These are phyloP conservation scores for Microsporum canis DNA, from an alignment of 2,329 filamentous ascomycete species.

Conservation along the genomic window DNA sequence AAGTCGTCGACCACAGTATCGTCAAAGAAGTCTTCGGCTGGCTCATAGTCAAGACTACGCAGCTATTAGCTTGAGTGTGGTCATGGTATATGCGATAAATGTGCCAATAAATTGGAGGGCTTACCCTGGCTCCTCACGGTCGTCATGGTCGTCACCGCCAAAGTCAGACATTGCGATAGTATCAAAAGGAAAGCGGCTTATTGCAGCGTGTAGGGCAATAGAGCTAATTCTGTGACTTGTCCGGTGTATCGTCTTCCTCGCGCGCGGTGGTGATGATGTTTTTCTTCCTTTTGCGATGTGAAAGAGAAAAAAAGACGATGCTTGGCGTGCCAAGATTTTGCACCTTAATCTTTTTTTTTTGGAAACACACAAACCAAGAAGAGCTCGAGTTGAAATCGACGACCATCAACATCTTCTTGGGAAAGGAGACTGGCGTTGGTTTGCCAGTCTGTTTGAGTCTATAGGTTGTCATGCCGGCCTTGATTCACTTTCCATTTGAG, in stretches of 20 bases:
- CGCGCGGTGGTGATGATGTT: neutral
- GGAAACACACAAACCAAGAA: neutral
- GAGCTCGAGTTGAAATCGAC: neutral
- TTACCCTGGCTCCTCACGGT: slow-evolving; percentile 49
- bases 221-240: neutral
- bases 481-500: neutral
- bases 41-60: slow-evolving; percentile 40
- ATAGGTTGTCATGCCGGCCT: neutral
- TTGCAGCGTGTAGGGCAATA: neutral
- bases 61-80: neutral
- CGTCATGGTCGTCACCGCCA: slow-evolving; percentile 55
- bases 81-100: neutral
- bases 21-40: slow-evolving; percentile 54
- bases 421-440: neutral
- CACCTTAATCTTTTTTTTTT: neutral
- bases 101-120: slow-evolving; percentile 17
- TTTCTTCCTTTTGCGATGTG: neutral
- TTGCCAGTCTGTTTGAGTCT: neutral
- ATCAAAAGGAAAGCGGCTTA: slow-evolving; percentile 2
- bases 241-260: neutral
- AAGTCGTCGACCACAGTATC: slow-evolving; percentile 54
- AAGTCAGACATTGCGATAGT: slow-evolving; percentile 56
- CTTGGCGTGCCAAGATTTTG: slow-evolving; percentile 9
- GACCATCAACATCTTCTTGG: neutral
- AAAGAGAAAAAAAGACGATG: neutral